These are phyloP conservation scores for Erigeron canadensis DNA, from an alignment of 129 eudicot species.

Conservation along the genomic window DNA sequence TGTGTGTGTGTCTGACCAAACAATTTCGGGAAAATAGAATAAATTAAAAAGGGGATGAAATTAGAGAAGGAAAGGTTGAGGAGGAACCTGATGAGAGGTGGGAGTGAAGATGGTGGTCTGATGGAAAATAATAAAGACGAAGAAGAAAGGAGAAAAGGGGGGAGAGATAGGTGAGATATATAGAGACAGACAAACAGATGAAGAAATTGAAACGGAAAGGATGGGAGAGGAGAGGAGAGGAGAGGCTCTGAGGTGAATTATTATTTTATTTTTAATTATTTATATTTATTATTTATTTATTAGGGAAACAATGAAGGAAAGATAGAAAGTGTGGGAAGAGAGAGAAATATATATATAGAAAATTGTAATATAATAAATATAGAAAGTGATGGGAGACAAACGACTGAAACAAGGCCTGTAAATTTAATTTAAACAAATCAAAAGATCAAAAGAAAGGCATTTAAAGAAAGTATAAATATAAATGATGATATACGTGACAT, in stretches of 20 bases:
- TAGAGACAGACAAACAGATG: constrained; percentile 18
- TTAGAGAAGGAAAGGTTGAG: neutral
- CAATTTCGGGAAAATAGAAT: no score
- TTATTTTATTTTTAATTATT: no score
- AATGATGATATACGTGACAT: no score
- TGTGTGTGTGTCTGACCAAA: no score
- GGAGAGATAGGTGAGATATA: constrained; percentile 23
- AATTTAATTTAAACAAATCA: neutral
- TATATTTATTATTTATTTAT: no score
- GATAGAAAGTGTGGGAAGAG: neutral
- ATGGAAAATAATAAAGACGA: constrained; percentile 10
- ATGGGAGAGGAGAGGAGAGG: no score
- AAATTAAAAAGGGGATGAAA: neutral
- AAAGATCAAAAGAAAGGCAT: neutral
- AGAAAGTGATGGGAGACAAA: constrained; percentile 30
- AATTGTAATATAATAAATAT: no score
- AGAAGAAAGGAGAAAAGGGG: constrained; percentile 8
- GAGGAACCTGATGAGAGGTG: neutral
- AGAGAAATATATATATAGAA: neutral
- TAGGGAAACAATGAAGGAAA: constrained; percentile 6
- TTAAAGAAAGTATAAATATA: constrained; percentile 9
- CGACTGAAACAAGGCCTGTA: constrained; percentile 32
- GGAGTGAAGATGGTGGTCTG: no score
- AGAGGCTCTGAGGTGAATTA: no score
- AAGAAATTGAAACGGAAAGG: neutral